These are phyloP conservation scores for Leucaena leucocephala DNA, from an alignment of 306 rosid species.

Conservation along the genomic window DNA sequence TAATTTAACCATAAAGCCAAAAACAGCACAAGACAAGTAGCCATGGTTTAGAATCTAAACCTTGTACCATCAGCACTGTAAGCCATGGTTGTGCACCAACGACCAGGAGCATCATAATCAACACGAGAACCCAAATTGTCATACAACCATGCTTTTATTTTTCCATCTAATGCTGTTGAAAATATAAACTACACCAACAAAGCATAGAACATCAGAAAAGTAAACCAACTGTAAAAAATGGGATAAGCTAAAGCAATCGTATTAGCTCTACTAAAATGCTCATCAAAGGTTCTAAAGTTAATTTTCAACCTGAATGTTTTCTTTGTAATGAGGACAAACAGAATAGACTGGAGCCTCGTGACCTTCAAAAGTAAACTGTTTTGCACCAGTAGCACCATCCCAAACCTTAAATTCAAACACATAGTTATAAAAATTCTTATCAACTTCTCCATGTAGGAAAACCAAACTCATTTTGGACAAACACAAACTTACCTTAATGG, in stretches of 20 bases:
- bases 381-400: slow-evolving; percentile 91
- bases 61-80: slow-evolving; percentile 98
- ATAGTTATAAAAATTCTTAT: slow-evolving; percentile 32
- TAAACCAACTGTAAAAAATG: slow-evolving; percentile 25
- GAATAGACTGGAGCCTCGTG: slow-evolving; percentile 99
- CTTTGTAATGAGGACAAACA: slow-evolving; percentile 94
- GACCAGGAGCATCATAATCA: slow-evolving; percentile 99
- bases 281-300: not conserved
- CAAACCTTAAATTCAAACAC: slow-evolving; percentile 69
- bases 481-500: slow-evolving; percentile 77
- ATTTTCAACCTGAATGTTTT: slow-evolving; percentile 75
- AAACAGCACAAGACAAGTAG: slow-evolving; percentile 38
- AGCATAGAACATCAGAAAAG: slow-evolving; percentile 22
- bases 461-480: slow-evolving; percentile 33
- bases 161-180: slow-evolving; percentile 95
- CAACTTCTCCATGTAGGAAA: slow-evolving; percentile 33
- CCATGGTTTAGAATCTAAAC: slow-evolving; percentile 46
- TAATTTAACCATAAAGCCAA: slow-evolving; percentile 17
- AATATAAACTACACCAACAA: slow-evolving; percentile 74
- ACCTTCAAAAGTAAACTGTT: slow-evolving; percentile 84
- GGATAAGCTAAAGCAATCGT: slow-evolving; percentile 14
- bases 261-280: slow-evolving; percentile 13
- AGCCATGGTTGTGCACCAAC: slow-evolving; percentile 99
- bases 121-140: slow-evolving; percentile 99
- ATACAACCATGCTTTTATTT: slow-evolving; percentile 97